Base-by-base conservation (phyloP, 805 yeast species). In the Candida vartiovaarae region DNA sequence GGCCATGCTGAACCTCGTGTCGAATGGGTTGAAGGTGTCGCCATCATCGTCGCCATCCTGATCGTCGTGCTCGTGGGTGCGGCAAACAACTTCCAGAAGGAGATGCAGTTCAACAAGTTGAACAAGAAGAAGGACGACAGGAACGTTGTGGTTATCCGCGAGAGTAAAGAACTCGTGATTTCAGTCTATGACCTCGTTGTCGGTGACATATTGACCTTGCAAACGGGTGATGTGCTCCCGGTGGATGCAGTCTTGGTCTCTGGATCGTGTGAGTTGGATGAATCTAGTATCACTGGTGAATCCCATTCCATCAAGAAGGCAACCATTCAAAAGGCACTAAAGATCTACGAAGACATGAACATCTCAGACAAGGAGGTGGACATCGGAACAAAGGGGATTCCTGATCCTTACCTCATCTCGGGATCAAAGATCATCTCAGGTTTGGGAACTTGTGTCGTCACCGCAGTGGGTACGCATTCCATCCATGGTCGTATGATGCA, bases 21-120 rank as follows among this genome's bases (percentile, higher is more conserved):
- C 30, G 96, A 91, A 56, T 93, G 98, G 97, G 96, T 95, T 39
- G 99, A 93, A 69, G 99, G 99, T 54, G 95, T 90, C 33, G 99
- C 99, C 34, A 93, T 93, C 59, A 76, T 93, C 53, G 84, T 84
- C 4, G 99, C 99, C 23, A 85, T 93, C 25, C 56, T 78, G 4
- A 91, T 93, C 47, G 98, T 93, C 31, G 96, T 91, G 4, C 51
- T 87, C 3, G 99, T 95, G 10, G 95, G 97, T 40, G 93, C 96
- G 2, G 83, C 78, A n/a, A 93, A 93, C 63, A 99, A 93, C 65
- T 93, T 84, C 69, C 96, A 93, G 61, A 95, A 95, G 62, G 99
- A 93, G 62, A 69, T 88, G 11, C 99, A 93, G 61, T 93, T 93
- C 64, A 84, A 86, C 40, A 82, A 80, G 53, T 74, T 93, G 50